A percentile compares a stretch with the other conserved stretches of the same genome.
These are phyloP conservation scores for Salinomyces thailandicus DNA, from an alignment of 2,329 filamentous ascomycete genomes.

Conservation along the genomic window DNA sequence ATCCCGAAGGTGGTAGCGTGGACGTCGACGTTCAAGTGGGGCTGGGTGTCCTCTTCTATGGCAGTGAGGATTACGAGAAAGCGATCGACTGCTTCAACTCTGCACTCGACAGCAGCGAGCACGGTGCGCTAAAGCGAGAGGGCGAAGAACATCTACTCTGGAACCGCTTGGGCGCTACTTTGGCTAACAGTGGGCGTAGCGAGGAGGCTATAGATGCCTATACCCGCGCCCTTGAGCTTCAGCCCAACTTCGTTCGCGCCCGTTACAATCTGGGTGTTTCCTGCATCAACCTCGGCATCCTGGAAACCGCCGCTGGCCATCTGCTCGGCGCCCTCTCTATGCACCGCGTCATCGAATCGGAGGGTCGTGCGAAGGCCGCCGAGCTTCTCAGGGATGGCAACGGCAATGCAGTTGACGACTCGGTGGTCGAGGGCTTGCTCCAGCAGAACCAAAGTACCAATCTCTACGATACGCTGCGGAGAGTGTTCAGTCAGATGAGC, in stretches of 20 bases:
- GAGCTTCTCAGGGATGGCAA: conserved; percentile 60
- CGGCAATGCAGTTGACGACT: conserved; percentile 49
- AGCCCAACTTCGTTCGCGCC: conserved; percentile 93
- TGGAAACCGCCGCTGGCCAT: conserved; percentile 84
- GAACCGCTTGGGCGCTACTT: conserved; percentile 91
- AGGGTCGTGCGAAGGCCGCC: conserved; percentile 70
- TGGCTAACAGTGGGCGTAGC: conserved; percentile 84
- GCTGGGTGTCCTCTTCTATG: conserved; percentile 93
- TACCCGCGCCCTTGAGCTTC: conserved; percentile 77
- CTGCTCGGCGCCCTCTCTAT: conserved; percentile 84
- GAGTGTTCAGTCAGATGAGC: conserved; percentile 96
- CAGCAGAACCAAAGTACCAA: conserved; percentile 96
- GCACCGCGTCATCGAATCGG: conserved; percentile 86
- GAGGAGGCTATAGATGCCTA: conserved; percentile 97
- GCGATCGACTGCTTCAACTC: conserved; percentile 96
- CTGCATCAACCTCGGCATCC: conserved; percentile 96
- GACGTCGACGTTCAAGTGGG: conserved; percentile 98
- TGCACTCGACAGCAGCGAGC: conserved; percentile 75
- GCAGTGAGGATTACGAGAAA: conserved; percentile 95
- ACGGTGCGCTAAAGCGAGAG: conserved; percentile 70
- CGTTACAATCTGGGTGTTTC: conserved; percentile 93
- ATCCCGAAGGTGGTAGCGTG: conserved; percentile 87
- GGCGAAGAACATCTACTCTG: conserved; percentile 88
- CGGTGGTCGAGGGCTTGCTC: conserved; percentile 74
- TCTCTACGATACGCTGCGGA: conserved; percentile 81